Conservation (phyloP, 2,329 filamentous ascomycete genomes). For the Alternaria ventricosa region DNA sequence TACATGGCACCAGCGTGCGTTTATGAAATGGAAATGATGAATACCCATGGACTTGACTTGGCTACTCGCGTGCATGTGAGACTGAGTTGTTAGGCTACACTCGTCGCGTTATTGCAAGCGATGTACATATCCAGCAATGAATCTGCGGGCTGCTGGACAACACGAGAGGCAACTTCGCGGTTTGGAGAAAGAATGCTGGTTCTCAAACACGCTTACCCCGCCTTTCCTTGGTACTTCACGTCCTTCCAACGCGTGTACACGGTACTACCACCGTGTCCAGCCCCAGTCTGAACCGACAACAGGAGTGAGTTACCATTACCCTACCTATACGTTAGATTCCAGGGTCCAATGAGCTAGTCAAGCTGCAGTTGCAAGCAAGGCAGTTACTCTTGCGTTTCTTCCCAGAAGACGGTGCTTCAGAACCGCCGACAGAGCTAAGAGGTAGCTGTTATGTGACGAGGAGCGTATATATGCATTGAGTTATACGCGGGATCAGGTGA, state of each 20-base stretch:
- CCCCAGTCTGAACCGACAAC: background rate
- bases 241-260: background rate
- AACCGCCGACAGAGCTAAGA: background rate
- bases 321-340: background rate
- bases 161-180: background rate
- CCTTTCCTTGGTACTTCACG: background rate
- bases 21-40: slow-evolving; percentile 11
- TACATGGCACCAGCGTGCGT: slow-evolving; percentile 20
- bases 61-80: background rate
- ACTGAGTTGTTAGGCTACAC: too few relatives aligned
- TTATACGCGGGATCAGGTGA: background rate
- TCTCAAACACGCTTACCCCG: background rate
- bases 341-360: background rate
- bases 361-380: background rate
- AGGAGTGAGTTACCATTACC: background rate
- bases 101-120: too few relatives aligned
- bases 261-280: background rate
- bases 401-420: background rate
- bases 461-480: background rate
- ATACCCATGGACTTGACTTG: background rate
- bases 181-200: background rate
- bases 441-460: background rate
- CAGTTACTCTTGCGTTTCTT: background rate
- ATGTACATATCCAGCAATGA: too few relatives aligned
- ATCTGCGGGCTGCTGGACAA: background rate